Conservation (phyloP, 495 filamentous ascomycete genomes). For the Xylaria longipes region DNA sequence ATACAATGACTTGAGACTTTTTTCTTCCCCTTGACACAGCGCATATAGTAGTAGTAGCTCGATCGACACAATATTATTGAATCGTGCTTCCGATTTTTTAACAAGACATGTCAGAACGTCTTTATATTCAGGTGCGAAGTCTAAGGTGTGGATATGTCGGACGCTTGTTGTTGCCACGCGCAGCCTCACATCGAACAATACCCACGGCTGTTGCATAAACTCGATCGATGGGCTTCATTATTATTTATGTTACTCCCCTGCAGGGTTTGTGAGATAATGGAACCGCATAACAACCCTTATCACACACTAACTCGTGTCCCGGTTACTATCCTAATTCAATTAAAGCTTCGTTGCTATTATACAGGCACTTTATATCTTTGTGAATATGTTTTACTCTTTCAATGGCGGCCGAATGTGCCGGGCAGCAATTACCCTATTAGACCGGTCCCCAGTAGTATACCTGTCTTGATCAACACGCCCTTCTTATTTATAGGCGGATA, state of each 20-base stretch:
- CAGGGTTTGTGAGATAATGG: not conserved
- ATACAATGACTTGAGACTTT: not conserved
- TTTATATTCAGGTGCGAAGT: not conserved
- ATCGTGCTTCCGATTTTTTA: not conserved
- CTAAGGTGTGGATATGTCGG: not conserved
- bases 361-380: too few relatives aligned
- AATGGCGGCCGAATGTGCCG: not conserved
- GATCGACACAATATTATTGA: not conserved
- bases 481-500: not conserved
- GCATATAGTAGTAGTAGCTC: too few relatives aligned
- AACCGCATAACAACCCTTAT: not conserved
- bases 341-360: not conserved
- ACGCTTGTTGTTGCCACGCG: not conserved
- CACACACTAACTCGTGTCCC: not conserved
- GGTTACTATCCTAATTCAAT: not conserved
- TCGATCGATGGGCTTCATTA: not conserved
- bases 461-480: not conserved
- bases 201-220: not conserved
- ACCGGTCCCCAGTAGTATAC: not conserved
- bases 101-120: not conserved
- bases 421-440: not conserved
- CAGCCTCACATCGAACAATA: not conserved
- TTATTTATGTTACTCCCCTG: not conserved
- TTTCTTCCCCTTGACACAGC: too few relatives aligned
- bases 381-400: not conserved